phyloP scores from a whole-genome alignment of 179 eudicot genomes.

The Dionaea muscipula region DNA sequence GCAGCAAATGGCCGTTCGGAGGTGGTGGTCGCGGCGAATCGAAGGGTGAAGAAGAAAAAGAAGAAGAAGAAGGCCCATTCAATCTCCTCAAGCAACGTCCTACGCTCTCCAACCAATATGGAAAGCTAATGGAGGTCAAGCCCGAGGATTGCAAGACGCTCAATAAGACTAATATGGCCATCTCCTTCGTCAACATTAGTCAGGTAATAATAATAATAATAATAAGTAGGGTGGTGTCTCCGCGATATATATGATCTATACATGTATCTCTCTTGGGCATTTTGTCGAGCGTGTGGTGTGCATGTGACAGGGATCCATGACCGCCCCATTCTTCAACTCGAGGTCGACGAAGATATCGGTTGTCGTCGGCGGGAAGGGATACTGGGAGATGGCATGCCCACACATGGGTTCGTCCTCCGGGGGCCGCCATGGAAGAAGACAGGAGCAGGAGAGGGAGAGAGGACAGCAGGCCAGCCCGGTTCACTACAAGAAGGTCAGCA shows the following conservation, averaged over 20 bases:
- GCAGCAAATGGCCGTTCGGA: conserved; percentile 45
- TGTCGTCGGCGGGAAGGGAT: conserved; percentile 45
- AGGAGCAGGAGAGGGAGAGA: conserved; percentile 11
- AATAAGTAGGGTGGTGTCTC: too few relatives aligned
- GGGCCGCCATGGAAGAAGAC: conserved; percentile 8
- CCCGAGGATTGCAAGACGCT: conserved; percentile 28
- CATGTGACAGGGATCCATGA: conserved; percentile 50
- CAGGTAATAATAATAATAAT: conserved; percentile 17
- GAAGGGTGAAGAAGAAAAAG: conserved; percentile 5
- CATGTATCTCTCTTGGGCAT: too few relatives aligned
- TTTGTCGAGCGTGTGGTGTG: neutral
- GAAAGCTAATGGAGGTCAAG: conserved; percentile 33
- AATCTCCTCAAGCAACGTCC: conserved; percentile 38
- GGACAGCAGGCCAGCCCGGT: conserved; percentile 12
- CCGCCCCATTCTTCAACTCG: conserved; percentile 47
- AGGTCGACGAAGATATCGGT: conserved; percentile 45
- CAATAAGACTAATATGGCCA: conserved; percentile 27
- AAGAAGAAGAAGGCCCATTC: conserved; percentile 15
- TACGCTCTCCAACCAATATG: conserved; percentile 37
- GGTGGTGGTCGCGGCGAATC: conserved; percentile 25
- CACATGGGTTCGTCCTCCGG: conserved; percentile 44
- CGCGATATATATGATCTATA: neutral
- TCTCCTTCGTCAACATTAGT: conserved; percentile 53
- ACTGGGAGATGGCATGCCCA: conserved; percentile 75
- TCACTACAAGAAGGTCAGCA: conserved; percentile 35